A percentile compares a stretch with the other conserved stretches of the same genome.
Evolutionary conservation across 1,284 basidiomycete species (phyloP).

Genomic region (Meira miltonrushii): DNA sequence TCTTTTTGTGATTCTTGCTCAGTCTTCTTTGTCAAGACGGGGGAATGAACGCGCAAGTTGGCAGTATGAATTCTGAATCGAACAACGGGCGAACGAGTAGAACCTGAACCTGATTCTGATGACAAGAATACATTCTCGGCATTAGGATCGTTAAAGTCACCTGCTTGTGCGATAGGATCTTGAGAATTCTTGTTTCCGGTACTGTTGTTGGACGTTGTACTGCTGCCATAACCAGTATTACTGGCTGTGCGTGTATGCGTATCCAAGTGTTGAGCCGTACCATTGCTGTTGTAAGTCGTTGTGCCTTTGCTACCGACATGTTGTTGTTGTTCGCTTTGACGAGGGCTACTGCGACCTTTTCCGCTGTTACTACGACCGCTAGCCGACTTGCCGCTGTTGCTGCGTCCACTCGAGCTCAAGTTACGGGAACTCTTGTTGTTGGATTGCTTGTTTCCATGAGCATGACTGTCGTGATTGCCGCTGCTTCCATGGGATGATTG

Average conservation of each 20-base stretch:
- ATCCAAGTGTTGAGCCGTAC: neutral
- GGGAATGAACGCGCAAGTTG: slow-evolving; percentile 13
- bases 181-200: neutral
- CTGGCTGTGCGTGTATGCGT: neutral
- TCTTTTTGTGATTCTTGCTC: slow-evolving; percentile 1
- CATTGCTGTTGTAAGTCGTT: neutral
- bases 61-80: slow-evolving; percentile 14
- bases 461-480: no score
- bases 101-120: slow-evolving; percentile 8
- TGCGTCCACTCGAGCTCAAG: no score
- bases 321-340: no score
- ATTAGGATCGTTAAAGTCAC: slow-evolving; percentile 9
- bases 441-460: no score
- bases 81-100: slow-evolving; percentile 14
- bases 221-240: neutral
- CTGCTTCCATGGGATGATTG: no score
- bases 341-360: no score
- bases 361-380: no score
- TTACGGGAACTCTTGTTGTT: no score
- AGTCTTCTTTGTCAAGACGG: slow-evolving; percentile 9
- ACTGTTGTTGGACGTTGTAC: neutral
- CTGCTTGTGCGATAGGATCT: slow-evolving; percentile 12
- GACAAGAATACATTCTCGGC: slow-evolving; percentile 13
- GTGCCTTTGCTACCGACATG: no score
- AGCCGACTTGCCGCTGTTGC: no score